Evolutionary conservation across 2,329 filamentous ascomycete genomes (phyloP).

Genomic region (Lanzia echinophila): DNA sequence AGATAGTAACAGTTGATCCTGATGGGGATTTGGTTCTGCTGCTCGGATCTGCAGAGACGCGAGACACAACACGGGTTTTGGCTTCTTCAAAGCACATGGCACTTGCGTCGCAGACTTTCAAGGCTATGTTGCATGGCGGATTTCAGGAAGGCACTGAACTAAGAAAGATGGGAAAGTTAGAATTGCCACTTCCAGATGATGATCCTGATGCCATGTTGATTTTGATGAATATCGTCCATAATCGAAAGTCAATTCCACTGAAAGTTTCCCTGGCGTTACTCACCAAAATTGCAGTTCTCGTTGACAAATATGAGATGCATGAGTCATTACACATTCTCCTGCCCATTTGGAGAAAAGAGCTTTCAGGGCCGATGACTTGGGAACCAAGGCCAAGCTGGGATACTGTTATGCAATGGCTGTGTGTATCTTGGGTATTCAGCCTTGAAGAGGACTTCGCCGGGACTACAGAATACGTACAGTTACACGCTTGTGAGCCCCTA

Average conservation of each 20-base stretch:
- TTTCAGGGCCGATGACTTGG: too few species aligned
- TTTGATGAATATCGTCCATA: neutral
- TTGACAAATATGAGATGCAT: neutral
- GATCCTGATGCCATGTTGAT: neutral
- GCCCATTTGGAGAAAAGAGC: neutral
- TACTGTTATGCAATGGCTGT: too few species aligned
- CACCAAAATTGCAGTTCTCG: neutral
- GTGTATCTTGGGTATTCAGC: too few species aligned
- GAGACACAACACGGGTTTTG: neutral
- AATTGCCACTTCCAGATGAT: neutral
- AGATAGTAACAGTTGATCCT: neutral
- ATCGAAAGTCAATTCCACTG: neutral
- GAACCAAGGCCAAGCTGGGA: too few species aligned
- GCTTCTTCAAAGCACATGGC: slow-evolving; percentile 4
- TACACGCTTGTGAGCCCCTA: too few species aligned
- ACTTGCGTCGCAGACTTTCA: neutral
- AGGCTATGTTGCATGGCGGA: neutral
- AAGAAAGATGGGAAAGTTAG: neutral
- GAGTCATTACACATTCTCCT: neutral
- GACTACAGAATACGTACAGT: too few species aligned
- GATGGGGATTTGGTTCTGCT: neutral
- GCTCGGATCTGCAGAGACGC: neutral
- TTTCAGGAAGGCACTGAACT: neutral
- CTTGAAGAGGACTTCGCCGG: too few species aligned
- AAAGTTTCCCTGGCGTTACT: neutral